Evolutionary conservation across 345 rosid species (phyloP).

Genomic region (Tarenaya hassleriana): DNA sequence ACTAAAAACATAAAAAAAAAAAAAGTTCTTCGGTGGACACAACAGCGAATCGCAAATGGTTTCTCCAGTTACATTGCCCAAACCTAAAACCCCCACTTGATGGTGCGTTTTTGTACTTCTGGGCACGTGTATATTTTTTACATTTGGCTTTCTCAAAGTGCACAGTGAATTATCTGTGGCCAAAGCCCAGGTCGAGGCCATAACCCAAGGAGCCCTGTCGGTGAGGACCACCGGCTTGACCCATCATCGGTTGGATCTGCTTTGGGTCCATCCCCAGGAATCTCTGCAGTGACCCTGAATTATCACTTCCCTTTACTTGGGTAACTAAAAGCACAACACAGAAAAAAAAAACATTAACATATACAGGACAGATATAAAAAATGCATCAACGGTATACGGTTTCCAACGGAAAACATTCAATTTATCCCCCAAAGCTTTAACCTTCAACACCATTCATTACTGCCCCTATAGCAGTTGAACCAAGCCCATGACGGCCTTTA

Average conservation of each 20-base stretch:
- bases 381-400: neutral
- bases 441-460: neutral
- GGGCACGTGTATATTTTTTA: no score
- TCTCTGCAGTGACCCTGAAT: conserved; percentile 67
- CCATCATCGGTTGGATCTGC: conserved; percentile 41
- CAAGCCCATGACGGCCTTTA: neutral
- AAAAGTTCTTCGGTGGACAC: no score
- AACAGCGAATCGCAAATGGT: no score
- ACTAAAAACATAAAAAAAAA: no score
- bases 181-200: conserved; percentile 71
- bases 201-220: conserved; percentile 54
- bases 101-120: no score
- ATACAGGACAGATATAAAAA: no score
- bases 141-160: no score
- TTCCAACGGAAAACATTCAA: neutral
- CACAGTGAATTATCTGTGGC: conserved; percentile 35
- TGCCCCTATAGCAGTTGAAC: neutral
- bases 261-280: conserved; percentile 62
- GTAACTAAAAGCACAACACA: conserved; percentile 36
- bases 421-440: neutral
- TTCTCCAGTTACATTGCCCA: no score
- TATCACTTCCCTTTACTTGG: conserved; percentile 40
- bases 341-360: no score
- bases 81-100: no score
- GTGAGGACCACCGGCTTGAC: conserved; percentile 35